Base-by-base conservation (phyloP, 768 basidiomycete genomes). In the Rhodotorula toruloides region DNA sequence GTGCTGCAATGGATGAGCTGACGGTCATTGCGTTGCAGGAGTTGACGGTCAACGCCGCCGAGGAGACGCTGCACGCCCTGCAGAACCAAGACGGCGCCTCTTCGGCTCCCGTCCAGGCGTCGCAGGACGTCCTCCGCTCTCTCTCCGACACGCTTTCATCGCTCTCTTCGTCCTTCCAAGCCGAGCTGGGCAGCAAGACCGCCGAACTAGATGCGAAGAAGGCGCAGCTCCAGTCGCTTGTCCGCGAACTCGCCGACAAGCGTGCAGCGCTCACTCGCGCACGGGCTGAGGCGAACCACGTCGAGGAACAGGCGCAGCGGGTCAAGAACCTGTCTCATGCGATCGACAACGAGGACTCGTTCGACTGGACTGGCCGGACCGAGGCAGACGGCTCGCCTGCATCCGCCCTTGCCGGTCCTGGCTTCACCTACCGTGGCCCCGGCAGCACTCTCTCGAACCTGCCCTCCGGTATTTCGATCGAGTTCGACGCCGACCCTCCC, bases 161-260 rank as follows among this genome's bases (percentile, higher is more conserved):
- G 52, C 83, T 98, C 11, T 84, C 85, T 62, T 76, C 82, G 10
- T 90, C 94, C 43, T 97, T 94, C 77, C 82, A 86, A 49, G 71
- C 82, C 31, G 96, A 99, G 77, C 83, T 97, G 70, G 87, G 88
- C 75, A 77, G 83, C 27, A 97, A 96, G 76, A 87, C 91, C 77
- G 90, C 91, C 70, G 81, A 84, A 27, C 84, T 97, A n/a, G 90
- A 91, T 66, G 84, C 87, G 25, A 91, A 87, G 17, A 90, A 91
- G 76, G 85, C 85, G 8, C 87, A 92, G 71, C 84, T 99, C 17
- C 87, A 89, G 34, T 87, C 87, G 19, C 89, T 91, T 2, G 97
- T 94, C 5, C 87, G 89, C 59, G 87, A 91, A 72, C 84, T 99
- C 29, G 87, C 91, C 1, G 89, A 92, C 72, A 89, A 91, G 76